A percentile compares a stretch with the other conserved stretches of the same genome.
Evolutionary conservation across 2,329 filamentous ascomycete species (phyloP).

Genomic region (Bimuria novae-zelandiae): DNA sequence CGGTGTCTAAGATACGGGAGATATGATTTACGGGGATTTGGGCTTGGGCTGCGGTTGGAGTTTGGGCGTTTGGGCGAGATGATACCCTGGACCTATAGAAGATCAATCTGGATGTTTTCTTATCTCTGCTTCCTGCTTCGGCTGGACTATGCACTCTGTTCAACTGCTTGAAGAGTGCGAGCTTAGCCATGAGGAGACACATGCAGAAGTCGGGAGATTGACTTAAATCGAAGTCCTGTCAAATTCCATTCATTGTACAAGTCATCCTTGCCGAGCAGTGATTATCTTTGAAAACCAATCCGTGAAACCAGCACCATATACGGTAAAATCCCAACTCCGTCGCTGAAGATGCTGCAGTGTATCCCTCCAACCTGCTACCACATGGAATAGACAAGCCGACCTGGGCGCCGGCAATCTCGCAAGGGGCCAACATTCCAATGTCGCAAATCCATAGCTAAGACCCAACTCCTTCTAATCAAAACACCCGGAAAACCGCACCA

Average conservation of each 20-base stretch:
- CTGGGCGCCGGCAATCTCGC: not conserved
- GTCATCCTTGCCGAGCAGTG: no score
- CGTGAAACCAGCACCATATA: not conserved
- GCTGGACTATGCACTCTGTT: no score
- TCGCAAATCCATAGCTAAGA: not conserved
- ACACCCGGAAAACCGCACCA: no score
- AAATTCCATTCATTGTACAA: no score
- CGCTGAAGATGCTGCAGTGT: conserved; percentile 27
- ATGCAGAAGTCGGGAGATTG: no score
- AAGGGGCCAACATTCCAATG: not conserved
- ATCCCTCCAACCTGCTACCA: not conserved
- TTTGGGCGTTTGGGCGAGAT: conserved; percentile 1
- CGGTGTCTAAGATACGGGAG: not conserved
- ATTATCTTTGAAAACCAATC: not conserved
- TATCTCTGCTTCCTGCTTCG: no score
- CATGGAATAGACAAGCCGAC: not conserved
- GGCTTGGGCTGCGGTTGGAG: not conserved
- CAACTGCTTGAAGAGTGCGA: no score
- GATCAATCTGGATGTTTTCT: not conserved
- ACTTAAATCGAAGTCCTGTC: no score
- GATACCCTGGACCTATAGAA: not conserved
- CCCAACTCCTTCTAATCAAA: not conserved
- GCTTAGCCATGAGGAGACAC: no score
- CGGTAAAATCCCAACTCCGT: conserved; percentile 26
- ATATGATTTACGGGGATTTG: not conserved